Conservation (phyloP, 2,329 filamentous ascomycete species). For the Fusarium sp. region DNA sequence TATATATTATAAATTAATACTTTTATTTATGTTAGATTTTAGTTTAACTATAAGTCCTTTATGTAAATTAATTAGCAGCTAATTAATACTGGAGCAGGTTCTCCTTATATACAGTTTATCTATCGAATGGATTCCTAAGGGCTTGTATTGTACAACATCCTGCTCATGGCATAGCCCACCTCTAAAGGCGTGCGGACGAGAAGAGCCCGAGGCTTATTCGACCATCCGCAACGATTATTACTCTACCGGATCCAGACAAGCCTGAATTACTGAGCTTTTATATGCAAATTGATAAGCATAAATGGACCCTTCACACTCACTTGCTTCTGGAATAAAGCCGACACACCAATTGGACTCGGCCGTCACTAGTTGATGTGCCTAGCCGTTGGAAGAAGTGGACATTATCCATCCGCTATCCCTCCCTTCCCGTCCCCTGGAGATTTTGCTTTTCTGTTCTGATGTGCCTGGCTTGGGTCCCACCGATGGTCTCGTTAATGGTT, state of each 20-base stretch:
- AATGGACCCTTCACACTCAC: not conserved
- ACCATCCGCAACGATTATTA: not conserved
- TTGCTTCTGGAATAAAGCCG: slow-evolving; percentile 25
- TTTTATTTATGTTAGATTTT: too few species aligned
- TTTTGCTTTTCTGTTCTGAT: slow-evolving; percentile 21
- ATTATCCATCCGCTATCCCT: slow-evolving; percentile 11
- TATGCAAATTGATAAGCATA: not conserved
- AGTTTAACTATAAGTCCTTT: too few species aligned
- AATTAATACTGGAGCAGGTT: too few species aligned
- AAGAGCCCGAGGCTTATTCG: not conserved
- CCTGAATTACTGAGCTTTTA: not conserved
- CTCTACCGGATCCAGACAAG: not conserved
- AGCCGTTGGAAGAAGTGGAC: slow-evolving; percentile 24
- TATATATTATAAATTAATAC: too few species aligned
- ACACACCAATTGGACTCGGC: slow-evolving; percentile 5
- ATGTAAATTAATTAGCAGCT: too few species aligned
- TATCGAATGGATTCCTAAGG: too few species aligned
- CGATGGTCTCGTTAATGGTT: slow-evolving; percentile 24
- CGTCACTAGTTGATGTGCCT: slow-evolving; percentile 12
- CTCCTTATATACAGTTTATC: too few species aligned
- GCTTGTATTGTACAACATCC: slow-evolving; percentile 10
- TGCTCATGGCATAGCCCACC: slow-evolving; percentile 9
- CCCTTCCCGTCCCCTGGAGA: slow-evolving; percentile 23
- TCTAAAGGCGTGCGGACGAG: slow-evolving; percentile 4
- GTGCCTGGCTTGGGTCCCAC: slow-evolving; percentile 35